Percentiles rank a stretch among this genome's conserved stretches.
Conservation (phyloP, 805 yeast genomes). For the Brettanomyces custersianus region DNA sequence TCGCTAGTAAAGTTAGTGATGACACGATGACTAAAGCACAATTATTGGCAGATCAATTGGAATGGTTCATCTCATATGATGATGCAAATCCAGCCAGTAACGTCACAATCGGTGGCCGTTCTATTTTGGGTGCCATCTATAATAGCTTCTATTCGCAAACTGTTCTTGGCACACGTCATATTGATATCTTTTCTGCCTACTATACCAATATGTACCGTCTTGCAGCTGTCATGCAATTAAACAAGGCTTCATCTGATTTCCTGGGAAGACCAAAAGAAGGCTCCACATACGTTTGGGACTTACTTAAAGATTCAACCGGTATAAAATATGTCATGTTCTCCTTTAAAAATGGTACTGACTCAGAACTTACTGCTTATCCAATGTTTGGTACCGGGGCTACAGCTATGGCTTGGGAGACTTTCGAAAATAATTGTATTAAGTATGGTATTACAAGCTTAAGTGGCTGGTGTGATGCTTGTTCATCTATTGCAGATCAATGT, state of each 20-base stretch:
- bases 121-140: constrained; percentile 28
- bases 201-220: constrained; percentile 35
- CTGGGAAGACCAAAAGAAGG: constrained; percentile 41
- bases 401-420: constrained; percentile 29
- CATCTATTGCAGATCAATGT: constrained; percentile 26
- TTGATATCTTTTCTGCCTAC: constrained; percentile 38
- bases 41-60: constrained; percentile 30
- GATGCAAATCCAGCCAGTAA: constrained; percentile 18
- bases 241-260: constrained; percentile 26
- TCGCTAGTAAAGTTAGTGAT: constrained; percentile 24
- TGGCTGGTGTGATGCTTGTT: constrained; percentile 35
- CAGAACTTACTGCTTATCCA: constrained; percentile 26
- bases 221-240: constrained; percentile 27
- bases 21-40: constrained; percentile 23
- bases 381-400: constrained; percentile 27
- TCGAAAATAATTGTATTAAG: constrained; percentile 19
- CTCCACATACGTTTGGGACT: constrained; percentile 35
- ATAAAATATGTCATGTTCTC: constrained; percentile 34
- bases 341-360: constrained; percentile 36
- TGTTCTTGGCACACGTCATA: too few species aligned
- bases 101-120: constrained; percentile 34
- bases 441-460: constrained; percentile 20
- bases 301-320: constrained; percentile 21
- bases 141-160: too few species aligned
- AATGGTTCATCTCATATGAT: constrained; percentile 29